Percentiles rank a stretch among this genome's conserved stretches.
phyloP scores from a whole-genome alignment of 2,329 filamentous ascomycete genomes.

The Exserohilum rostratum region DNA sequence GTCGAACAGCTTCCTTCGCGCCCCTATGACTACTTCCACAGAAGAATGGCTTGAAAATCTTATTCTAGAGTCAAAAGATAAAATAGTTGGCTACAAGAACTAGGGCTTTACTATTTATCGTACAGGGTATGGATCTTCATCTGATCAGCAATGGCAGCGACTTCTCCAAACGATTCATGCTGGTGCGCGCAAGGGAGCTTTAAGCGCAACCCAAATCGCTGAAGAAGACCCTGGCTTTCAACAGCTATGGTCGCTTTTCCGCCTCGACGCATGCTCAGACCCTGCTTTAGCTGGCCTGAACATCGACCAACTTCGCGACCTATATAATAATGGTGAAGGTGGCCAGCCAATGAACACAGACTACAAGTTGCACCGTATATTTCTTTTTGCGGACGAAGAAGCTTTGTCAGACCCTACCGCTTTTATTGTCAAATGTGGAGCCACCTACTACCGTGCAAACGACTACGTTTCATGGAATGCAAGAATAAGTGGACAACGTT shows the following conservation, averaged over 20 bases:
- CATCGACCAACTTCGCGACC: constrained; percentile 18
- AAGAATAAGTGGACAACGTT: constrained; percentile 10
- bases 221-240: constrained; percentile 12
- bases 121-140: constrained; percentile 14
- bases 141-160: constrained; percentile 21
- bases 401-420: constrained; percentile 4
- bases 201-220: neutral
- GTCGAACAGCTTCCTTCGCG: too few relatives aligned
- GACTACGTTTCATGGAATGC: constrained; percentile 9
- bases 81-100: neutral
- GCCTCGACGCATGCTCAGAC: constrained; percentile 21
- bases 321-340: constrained; percentile 17
- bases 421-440: constrained; percentile 13
- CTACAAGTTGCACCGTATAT: constrained; percentile 6
- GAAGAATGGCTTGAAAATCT: too few relatives aligned
- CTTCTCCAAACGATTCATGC: constrained; percentile 17
- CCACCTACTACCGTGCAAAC: constrained; percentile 13
- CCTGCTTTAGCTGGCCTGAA: constrained; percentile 12
- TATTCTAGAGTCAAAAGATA: too few relatives aligned
- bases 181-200: neutral
- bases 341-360: constrained; percentile 17
- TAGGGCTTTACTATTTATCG: constrained; percentile 28
- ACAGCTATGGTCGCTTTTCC: constrained; percentile 16
- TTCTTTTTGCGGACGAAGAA: constrained; percentile 17
- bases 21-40: too few relatives aligned